These are phyloP conservation scores for Alternaria sp. DNA, from an alignment of 2,329 filamentous ascomycete genomes.

Conservation along the genomic window DNA sequence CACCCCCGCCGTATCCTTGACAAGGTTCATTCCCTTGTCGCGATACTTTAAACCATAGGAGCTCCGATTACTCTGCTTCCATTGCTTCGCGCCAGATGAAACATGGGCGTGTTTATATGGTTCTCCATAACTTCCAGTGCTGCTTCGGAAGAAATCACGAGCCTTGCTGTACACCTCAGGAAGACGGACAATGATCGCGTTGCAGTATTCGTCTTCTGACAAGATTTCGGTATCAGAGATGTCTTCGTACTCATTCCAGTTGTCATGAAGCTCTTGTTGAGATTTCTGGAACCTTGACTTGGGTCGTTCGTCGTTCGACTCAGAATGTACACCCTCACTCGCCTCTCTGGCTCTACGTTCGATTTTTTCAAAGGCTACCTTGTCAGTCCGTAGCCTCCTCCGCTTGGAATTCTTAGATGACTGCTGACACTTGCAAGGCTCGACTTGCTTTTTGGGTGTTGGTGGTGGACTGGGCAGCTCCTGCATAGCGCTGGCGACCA, in stretches of 20 bases:
- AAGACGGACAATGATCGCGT: background rate
- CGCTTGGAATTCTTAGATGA: background rate
- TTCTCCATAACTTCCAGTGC: background rate
- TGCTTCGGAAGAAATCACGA: background rate
- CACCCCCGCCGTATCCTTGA: background rate
- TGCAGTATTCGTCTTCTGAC: background rate
- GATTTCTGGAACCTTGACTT: background rate
- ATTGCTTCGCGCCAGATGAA: background rate
- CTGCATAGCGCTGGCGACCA: background rate
- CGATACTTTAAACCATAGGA: background rate
- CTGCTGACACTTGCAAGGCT: background rate
- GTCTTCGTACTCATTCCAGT: background rate
- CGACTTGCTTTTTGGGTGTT: background rate
- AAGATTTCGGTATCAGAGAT: background rate
- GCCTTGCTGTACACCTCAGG: conserved; percentile 3
- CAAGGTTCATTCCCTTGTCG: background rate
- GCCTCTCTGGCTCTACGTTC: background rate
- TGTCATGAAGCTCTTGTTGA: background rate
- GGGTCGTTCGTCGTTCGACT: background rate
- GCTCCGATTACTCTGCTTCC: background rate
- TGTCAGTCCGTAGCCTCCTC: background rate
- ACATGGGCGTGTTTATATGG: background rate
- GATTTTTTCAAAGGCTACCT: background rate
- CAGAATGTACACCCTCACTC: background rate
- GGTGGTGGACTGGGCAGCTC: background rate